Evolutionary conservation across 2,329 filamentous ascomycete genomes (phyloP).

Genomic region (Leptographium wingfieldii): DNA sequence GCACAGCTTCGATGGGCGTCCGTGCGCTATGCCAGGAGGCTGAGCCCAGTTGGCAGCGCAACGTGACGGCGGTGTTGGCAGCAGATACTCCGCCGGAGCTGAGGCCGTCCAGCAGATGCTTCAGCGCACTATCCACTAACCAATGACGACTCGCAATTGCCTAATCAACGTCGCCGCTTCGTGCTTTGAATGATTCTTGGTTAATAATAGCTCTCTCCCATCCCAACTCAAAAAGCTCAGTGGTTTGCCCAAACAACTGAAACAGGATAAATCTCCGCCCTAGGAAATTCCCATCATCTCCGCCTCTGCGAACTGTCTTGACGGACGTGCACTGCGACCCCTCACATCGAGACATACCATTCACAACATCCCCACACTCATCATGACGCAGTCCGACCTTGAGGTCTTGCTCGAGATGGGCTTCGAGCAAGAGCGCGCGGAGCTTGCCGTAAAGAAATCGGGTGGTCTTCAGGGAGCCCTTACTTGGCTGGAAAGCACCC

Average conservation of each 20-base stretch:
- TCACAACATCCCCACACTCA: background rate
- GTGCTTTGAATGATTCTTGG: background rate
- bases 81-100: background rate
- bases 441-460: conserved; percentile 72
- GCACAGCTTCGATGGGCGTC: background rate
- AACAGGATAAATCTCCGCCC: background rate
- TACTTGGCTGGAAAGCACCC: conserved; percentile 88
- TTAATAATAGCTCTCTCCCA: background rate
- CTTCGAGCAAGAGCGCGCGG: conserved; percentile 72
- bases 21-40: background rate
- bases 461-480: conserved; percentile 77
- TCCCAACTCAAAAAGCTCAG: background rate
- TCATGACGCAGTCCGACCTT: conserved; percentile 46
- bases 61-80: background rate
- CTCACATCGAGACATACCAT: background rate
- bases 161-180: background rate
- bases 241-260: background rate
- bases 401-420: conserved; percentile 55
- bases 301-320: background rate
- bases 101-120: background rate
- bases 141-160: background rate
- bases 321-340: background rate
- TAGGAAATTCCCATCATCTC: background rate
- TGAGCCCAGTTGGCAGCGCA: background rate
- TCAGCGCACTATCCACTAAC: background rate